These are phyloP conservation scores for Cutaneotrichosporon sp. DNA, from an alignment of 1,284 basidiomycete genomes.

Conservation along the genomic window DNA sequence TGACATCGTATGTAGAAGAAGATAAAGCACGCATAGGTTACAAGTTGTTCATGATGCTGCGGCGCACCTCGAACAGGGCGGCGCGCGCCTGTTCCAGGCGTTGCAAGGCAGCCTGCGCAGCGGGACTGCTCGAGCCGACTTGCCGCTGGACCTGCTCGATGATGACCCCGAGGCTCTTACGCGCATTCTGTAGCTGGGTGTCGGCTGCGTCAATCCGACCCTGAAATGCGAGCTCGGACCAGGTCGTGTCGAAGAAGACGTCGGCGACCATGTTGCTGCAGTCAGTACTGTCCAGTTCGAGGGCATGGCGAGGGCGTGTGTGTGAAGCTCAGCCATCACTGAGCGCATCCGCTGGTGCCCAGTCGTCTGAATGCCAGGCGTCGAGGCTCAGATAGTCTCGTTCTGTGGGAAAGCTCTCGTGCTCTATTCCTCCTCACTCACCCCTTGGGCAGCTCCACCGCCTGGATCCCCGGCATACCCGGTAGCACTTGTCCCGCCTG, in stretches of 20 bases:
- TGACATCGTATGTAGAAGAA: neutral
- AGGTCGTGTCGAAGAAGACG: conserved; percentile 30
- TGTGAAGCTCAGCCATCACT: neutral
- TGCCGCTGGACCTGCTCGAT: neutral
- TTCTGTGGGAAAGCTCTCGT: neutral
- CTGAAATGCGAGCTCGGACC: conserved; percentile 28
- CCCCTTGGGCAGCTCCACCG: conserved; percentile 22
- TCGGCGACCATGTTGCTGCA: conserved; percentile 25
- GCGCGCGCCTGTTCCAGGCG: neutral
- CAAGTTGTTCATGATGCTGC: conserved; percentile 2
- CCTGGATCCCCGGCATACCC: conserved; percentile 14
- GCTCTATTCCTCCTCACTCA: conserved; percentile 6
- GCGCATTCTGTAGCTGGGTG: neutral
- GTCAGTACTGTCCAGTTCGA: neutral
- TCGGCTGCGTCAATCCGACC: conserved; percentile 20
- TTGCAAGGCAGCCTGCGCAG: neutral
- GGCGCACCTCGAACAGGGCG: neutral
- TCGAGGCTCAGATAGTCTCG: too few species aligned
- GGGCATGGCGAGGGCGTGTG: neutral
- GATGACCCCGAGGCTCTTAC: neutral
- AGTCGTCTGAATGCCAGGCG: too few species aligned
- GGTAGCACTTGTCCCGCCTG: conserved; percentile 27
- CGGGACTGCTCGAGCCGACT: neutral
- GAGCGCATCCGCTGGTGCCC: too few species aligned
- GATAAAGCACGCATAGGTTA: neutral